Base-by-base conservation (phyloP, 768 basidiomycete species). In the Kwoniella botswanensis region DNA sequence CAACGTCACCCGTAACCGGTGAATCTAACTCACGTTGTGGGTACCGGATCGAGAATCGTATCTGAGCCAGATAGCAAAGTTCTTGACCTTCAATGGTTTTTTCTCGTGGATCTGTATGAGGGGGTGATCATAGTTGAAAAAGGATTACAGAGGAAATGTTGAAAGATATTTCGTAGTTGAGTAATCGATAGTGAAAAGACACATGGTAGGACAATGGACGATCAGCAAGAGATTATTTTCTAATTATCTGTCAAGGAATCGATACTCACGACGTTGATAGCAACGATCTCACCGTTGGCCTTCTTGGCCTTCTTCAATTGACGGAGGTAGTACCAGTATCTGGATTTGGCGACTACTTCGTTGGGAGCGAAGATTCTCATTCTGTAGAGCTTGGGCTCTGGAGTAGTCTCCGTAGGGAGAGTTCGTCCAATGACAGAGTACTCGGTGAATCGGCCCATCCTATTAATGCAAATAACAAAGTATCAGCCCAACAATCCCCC, bases 301-400 rank as follows among this genome's bases (percentile, higher is more conserved):
- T 96, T 97, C 89, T 98, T 99, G 86, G 96, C 95, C 88, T 98
- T 98, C 86, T 97, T 94, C 79, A 98, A 86, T 86, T 98, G 92
- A 85, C 95, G 90, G 71, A 99, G 88, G 90, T 96, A 99, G 87
- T 98, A 98, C 96, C 97, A 98, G 91, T 97, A 99, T 71, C 96
- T 91, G 62, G 93, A 96, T 88, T 99, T 98, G 80, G 97, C 96
- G 81, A 99, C 94, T 76, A 98, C 94, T 74, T 97, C 93, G 85
- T 98, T 98, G 76, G 94, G 93, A 75, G 97, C 94, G 84, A 98
- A 99, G 83, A 98, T 97, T 85, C 96, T 92, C 96, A 98, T 98
- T 80, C 96, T 92, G 88, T 93, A 98, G 86, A 98, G 95, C 89
- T 98, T 98, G 72, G 97, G 97, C 71, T 88, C 92, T 67, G 93